Conservation (phyloP, 2,329 filamentous ascomycete genomes). For the Phyllosticta citriasiana region DNA sequence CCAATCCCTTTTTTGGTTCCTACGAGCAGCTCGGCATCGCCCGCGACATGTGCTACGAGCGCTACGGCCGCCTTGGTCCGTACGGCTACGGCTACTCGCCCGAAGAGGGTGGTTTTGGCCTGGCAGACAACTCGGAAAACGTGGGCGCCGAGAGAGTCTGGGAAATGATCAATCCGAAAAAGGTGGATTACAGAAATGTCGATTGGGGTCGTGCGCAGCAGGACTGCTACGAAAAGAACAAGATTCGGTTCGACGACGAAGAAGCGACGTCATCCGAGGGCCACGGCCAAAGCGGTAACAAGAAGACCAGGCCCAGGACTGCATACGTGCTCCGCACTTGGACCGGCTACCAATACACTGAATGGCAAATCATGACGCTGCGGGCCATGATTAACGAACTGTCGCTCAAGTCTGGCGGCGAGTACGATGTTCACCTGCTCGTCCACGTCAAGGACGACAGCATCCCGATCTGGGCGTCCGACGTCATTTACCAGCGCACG, state of each 20-base stretch:
- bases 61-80: slow-evolving; percentile 39
- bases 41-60: slow-evolving; percentile 41
- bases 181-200: slow-evolving; percentile 38
- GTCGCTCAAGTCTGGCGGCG: slow-evolving; percentile 67
- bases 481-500: slow-evolving; percentile 55
- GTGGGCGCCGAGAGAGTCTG: slow-evolving; percentile 41
- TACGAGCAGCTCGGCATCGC: slow-evolving; percentile 38
- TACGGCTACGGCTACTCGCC: slow-evolving; percentile 42
- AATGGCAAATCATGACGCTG: slow-evolving; percentile 71
- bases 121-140: slow-evolving; percentile 34
- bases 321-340: slow-evolving; percentile 76
- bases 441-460: slow-evolving; percentile 72
- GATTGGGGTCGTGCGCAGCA: slow-evolving; percentile 40
- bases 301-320: slow-evolving; percentile 48
- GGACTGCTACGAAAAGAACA: slow-evolving; percentile 40
- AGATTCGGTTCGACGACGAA: slow-evolving; percentile 32
- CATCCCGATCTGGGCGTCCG: slow-evolving; percentile 69
- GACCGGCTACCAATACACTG: slow-evolving; percentile 69
- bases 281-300: slow-evolving; percentile 19
- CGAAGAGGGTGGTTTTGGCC: slow-evolving; percentile 39
- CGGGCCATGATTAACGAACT: slow-evolving; percentile 78
- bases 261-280: slow-evolving; percentile 19
- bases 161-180: slow-evolving; percentile 45
- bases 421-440: slow-evolving; percentile 78
- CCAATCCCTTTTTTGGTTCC: slow-evolving; percentile 38